Evolutionary conservation across 2,329 filamentous ascomycete genomes (phyloP), one percentile per base, ranked within the genome.

Genomic region (Fusarium sp.): DNA sequence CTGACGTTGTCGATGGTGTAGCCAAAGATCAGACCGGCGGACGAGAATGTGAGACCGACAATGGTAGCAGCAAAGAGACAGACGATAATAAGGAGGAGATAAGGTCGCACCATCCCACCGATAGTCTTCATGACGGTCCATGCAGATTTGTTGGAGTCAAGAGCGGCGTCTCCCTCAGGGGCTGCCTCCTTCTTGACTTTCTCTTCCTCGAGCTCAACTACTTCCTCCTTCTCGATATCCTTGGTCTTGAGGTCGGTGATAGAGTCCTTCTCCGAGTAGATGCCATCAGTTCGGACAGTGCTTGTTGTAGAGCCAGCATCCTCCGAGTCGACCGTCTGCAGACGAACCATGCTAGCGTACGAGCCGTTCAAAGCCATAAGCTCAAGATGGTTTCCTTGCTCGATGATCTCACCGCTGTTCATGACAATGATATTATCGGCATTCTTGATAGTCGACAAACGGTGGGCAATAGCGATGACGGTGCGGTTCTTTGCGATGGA

Each of bases 361-460:
- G 87, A 77, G 14, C 81, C 78, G 7, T 87, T 76, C 13, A 81
- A 77, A 3, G 80, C 76, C 64, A 92, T 81, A 4, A 92, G 82
- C 53, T 89, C 84, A 5, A 87, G 80, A 58, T 92, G 90, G 0
- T 84, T 88, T 0, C 91, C 91, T 72, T 90, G 83, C 75, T 92
- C 90, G 13, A 90, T 80, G 5, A 90, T 84, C 48, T 83, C 77
- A 0, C 91, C 90, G 55, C 85, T 81, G 15, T 87, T 83, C 75
- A 92, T 83, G 18, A 92, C 90, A 20, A 92, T 81, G 59, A 93
- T 92, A 63, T 88, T 86, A 71, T 92, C 88, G 0, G 90, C 90
- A 54, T 88, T 84, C 72, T 85, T 86, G 65, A 90, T 88, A 1
- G 88, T 90, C 0, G 86, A 88, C 3, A 90, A 78, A 3, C 88